Evolutionary conservation across 2,329 filamentous ascomycete species (phyloP), one percentile per base, ranked within the genome.

Genomic region (Cladosporium sp.): DNA sequence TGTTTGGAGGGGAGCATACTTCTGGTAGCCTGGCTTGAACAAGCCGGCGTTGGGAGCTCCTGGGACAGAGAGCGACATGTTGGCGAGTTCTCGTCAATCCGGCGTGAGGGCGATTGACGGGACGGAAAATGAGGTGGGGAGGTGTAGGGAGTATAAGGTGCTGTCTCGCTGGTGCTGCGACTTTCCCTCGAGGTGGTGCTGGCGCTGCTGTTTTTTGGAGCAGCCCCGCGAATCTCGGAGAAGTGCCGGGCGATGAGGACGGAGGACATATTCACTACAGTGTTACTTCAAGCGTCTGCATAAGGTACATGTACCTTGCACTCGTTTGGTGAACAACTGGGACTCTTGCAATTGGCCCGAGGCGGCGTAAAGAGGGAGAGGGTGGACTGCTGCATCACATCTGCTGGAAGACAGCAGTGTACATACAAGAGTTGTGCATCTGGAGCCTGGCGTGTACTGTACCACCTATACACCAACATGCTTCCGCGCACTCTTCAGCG

Each of bases 1-100:
- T 54, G 39, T 57, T 61, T 61, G 47, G 49, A 55, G 56, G 58
- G 50, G 60, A 55, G 78, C 84, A 73, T 84, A 97, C 92, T 89
- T 96, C 77, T 92, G 92, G 80, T 99, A 99, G 70, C 93, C 93
- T 70, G 87, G 83, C 82, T 97, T 97, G 84, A 99, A 97, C 40
- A 97, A 85, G 75, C 89, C 89, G 72, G 89, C 84, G 76, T 97
- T 96, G 63, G 94, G 94, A 69, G 94, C 93, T 76, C 87, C 90
- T 65, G 94, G 94, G 74, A 99, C 95, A 74, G 92, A 90, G 74
- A 99, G 86, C 78, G 94, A 99, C 94, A 99, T 97, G 15, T 8
- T 49, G n/a, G 54, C 42, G 19, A 37, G 14, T 30, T 28, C 34
- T 38, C 54, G 54, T 56, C 54, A 49, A 56, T 56, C 54, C n/a